Evolutionary conservation across 441 rosid genomes (phyloP), one percentile per base, ranked within the genome.

Genomic region (Theobroma grandiflorum): DNA sequence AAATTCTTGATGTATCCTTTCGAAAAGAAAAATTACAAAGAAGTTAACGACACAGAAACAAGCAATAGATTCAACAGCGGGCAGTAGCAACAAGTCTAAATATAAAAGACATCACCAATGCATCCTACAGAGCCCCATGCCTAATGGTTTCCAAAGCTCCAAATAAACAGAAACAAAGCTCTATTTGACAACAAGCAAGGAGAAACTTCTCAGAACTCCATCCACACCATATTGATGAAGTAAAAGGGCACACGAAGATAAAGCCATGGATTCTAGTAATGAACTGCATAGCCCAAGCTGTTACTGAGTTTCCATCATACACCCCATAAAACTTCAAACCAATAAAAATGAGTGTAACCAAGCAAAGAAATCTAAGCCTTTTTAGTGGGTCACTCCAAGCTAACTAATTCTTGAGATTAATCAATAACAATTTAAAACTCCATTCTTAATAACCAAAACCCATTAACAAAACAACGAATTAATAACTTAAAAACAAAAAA

Each of bases 1-100:
- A 87, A 93, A 63, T 86, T 84, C 88, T 91, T 95, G 65, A 95
- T 89, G 58, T 92, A 97, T 55, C 99, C 98, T 93, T 53, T 37
- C 3, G 37, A 72, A 68, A 43, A 73, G 43, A 53, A 38, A 67
- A 70, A 14, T 40, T n/a, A 68, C 37, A 78, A 42, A 61, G 18
- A 76, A 57, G 49, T 82, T 59, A 72, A 69, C 33, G 52, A 52
- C 42, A 55, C 33, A 15, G 35, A 16, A 78, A 64, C 14, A 18
- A 53, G 42, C 22, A 73, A 16, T 16, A 74, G 11, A 78, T 58
- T 50, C 53, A 67, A 71, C 31, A 52, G 20, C 31, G n/a, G n/a
- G 12, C 50, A 53, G 12, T 43, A 65, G 63, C 43, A 18, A 33
- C 69, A 61, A 59, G 59, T 75, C 59, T 6, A 43, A 63, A 43